Base-by-base conservation (phyloP, 257 asterid genomes). In the Solanum etuberosum region DNA sequence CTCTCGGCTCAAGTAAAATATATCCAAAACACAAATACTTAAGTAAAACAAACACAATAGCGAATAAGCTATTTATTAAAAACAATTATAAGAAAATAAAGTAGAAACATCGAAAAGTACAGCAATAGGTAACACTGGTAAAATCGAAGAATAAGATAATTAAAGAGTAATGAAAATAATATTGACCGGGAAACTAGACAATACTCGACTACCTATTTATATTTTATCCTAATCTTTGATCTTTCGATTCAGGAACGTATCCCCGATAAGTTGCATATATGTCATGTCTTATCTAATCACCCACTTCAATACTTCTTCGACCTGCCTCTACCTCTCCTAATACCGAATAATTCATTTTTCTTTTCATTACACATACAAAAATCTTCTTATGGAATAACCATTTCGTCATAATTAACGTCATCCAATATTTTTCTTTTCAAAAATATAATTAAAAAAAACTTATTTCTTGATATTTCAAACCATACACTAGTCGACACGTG, bases 211-310 rank as follows among this genome's bases (percentile, higher is more conserved):
- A 51, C 0, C 3, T 51, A 43, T 20, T 51, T 16, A 51, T 51
- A 8, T 38, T 51, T 51, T 51, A 51, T 51, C 3, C 9, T 51
- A 16, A 51, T 51, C 1, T 5, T 5, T 0, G 9, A 51, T 51
- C 23, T 54, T 54, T 20, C 4, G 18, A 6, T 54, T 1, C 3
- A 54, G 5, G 4, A 18, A 6, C 4, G 18, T 54, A 4, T 18
- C n/a, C 5, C 3, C 3, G 0, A 0, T 54, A 54, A 54, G n/a
- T 7, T 54, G 1, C 5, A 20, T 18, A 3, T 20, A 1, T 18
- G 11, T 18, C n/a, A 54, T 54, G 4, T 18, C 10, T 4, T 18
- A 20, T 54, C 11, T 54, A 54, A 54, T 54, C 4, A 20, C n/a
- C 4, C 0, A 13, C 18, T 46, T 14, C 54, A 46, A 20, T 18